Base-by-base conservation (phyloP, 805 yeast species). In the Wickerhamomyces queroliae region DNA sequence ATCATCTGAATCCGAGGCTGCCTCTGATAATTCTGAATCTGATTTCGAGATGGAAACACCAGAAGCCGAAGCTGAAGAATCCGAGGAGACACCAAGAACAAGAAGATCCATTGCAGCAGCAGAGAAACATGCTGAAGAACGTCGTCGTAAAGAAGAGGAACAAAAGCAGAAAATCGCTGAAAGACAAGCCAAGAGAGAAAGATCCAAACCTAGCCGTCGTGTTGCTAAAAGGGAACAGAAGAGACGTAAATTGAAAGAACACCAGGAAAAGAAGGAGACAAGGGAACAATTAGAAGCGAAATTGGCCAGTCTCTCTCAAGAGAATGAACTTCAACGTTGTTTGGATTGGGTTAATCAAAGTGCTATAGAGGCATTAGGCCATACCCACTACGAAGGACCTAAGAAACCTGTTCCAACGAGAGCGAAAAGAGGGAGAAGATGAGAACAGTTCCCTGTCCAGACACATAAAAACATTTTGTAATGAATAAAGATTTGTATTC, bases 291-390 rank as follows among this genome's bases (percentile, higher is more conserved):
- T 63, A 2, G 44, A 46, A 35, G 50, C 48, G 20, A 52, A 55
- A 26, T 48, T 75, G 39, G 55, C 47, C 2, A 55, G 58, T 10
- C 51, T 70, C 43, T 52, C 56, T 34, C 54, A 60, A 12, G 68
- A 70, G 18, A 62, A 70, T 38, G 76, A 67, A 42, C 50, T 63
- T 37, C 62, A 64, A 17, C 58, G 80, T 38, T 76, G 78, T 24
- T 52, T 69, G 3, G 77, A 74, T 41, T 80, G 87, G 86, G 78
- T 77, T 20, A 80, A 80, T 49, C 68, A 77, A 8, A 60, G 67
- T 15, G 84, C 86, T 1, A 46, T 70, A 13, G 81, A 76, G 11
- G 55, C 58, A 30, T 59, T 67, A 13, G 84, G 78, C 5, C 66
- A 68, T 43, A 60, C 71, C 0, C 76, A 79, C 43, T 79, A 74